phyloP scores from a whole-genome alignment of 1,284 basidiomycete genomes.

The Amylostereum areolatum region DNA sequence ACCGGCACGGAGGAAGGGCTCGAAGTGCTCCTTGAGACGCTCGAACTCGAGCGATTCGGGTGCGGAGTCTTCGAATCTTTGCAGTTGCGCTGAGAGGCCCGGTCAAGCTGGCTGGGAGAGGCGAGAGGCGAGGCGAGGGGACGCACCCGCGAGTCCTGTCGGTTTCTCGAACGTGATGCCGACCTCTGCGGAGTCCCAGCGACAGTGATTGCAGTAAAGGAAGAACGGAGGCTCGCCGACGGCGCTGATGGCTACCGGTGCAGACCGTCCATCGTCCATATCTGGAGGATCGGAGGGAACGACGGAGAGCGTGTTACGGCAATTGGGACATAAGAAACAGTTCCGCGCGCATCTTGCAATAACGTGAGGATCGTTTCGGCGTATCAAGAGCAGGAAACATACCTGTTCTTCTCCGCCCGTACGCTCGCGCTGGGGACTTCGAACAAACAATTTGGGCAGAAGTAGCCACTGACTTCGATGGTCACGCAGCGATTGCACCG shows the following conservation, averaged over 20 bases:
- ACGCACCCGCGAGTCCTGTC: constrained; percentile 83
- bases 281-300: constrained; percentile 83
- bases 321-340: constrained; percentile 95
- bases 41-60: constrained; percentile 87
- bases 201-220: constrained; percentile 86
- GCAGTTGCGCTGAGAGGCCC: constrained; percentile 66
- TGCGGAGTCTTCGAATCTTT: constrained; percentile 81
- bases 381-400: constrained; percentile 10
- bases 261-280: constrained; percentile 44
- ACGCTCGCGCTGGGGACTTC: constrained; percentile 97
- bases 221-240: constrained; percentile 85
- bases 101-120: constrained; percentile 6
- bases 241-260: constrained; percentile 41
- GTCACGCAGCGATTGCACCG: constrained; percentile 90
- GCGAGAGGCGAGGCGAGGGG: constrained; percentile 2
- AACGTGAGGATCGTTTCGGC: background rate
- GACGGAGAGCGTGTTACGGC: constrained; percentile 82
- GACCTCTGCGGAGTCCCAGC: constrained; percentile 91
- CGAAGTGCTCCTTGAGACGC: constrained; percentile 89
- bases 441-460: constrained; percentile 98
- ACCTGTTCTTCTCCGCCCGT: constrained; percentile 93
- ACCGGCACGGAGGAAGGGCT: constrained; percentile 80
- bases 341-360: constrained; percentile 84
- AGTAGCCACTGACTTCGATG: constrained; percentile 93
- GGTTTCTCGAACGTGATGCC: constrained; percentile 95